Base-by-base conservation (phyloP, 2,329 filamentous ascomycete species). In the Fusarium nelsonii region DNA sequence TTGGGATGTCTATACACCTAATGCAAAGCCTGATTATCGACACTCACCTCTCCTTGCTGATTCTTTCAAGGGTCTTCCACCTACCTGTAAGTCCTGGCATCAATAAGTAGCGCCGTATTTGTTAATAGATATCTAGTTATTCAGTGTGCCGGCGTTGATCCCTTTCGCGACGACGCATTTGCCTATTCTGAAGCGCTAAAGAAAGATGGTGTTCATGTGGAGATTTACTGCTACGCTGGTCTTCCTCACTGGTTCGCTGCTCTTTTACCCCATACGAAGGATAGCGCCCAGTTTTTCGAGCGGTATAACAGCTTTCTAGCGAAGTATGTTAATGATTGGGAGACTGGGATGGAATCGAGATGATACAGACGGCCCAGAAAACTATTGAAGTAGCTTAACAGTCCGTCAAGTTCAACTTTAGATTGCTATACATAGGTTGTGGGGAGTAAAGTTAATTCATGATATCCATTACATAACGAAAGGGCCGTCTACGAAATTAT, bases 171-270 rank as follows among this genome's bases (percentile, higher is more conserved):
- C 28, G 71, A 73, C 1, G 55, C 56, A 0, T 58, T 73, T 14
- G 73, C 73, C 0, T 73, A 72, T 12, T 68, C 56, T 2, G 63
- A 74, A 45, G 71, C 65, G 1, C 37, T 75, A 5, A 20, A 57
- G 18, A 23, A 40, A 3, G 62, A 54, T 4, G 61, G 60, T 0
- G 65, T 74, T 2, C 51, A 72, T 0, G 63, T 68, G 4, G 59
- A 75, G 8, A 8, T 73, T 2, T 20, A 63, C 8, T 60, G 43
- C 1, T 74, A 75, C 36, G n/a, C 43, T 16, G 73, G 73, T 4
- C 20, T 75, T 2, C 73, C 73, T 4, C 73, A 75, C 36, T 72
- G 70, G 37, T 75, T 75, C 32, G 51, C 63, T 2, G 50, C n/a
- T 12, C 6, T 63, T 2, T 32, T 73, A 0, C 12, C 58, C 1